Conservation (phyloP, 2,329 filamentous ascomycete species). For the Alternaria sp. region DNA sequence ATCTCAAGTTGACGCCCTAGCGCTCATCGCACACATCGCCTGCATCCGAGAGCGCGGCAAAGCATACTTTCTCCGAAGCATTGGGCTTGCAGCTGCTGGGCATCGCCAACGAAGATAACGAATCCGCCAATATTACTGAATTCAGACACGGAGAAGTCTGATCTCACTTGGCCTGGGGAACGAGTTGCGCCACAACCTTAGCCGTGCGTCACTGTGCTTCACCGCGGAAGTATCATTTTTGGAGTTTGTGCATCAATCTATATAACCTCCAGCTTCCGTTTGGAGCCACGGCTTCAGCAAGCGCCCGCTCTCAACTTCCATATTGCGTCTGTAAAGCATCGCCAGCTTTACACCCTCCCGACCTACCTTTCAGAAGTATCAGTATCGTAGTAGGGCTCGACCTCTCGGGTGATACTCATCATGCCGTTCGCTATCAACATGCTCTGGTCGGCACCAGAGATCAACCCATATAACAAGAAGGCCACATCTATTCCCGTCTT, state of each 20-base stretch:
- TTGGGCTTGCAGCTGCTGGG: slow-evolving; percentile 13
- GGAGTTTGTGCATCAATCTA: slow-evolving; percentile 22
- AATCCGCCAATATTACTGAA: slow-evolving; percentile 21
- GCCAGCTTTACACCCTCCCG: slow-evolving; percentile 13
- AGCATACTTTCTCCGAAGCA: slow-evolving; percentile 24
- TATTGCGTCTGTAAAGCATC: slow-evolving; percentile 8
- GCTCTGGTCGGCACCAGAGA: slow-evolving; percentile 63
- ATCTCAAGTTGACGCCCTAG: slow-evolving; percentile 19
- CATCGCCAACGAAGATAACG: slow-evolving; percentile 36
- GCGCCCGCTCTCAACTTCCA: slow-evolving; percentile 15
- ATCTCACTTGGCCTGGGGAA: slow-evolving; percentile 30
- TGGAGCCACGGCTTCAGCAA: slow-evolving; percentile 23
- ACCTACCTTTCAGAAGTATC: slow-evolving; percentile 1
- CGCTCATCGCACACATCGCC: slow-evolving; percentile 22
- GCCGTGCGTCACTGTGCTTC: slow-evolving; percentile 34
- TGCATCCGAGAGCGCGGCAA: slow-evolving; percentile 11
- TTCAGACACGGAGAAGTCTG: slow-evolving; percentile 28
- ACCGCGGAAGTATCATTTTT: slow-evolving; percentile 45
- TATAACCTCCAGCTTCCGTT: slow-evolving; percentile 30
- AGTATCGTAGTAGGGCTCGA: not conserved
- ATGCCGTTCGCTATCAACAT: slow-evolving; percentile 45
- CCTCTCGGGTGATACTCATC: slow-evolving; percentile 9
- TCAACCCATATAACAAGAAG: slow-evolving; percentile 86
- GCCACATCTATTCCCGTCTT: slow-evolving; percentile 79
- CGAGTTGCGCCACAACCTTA: slow-evolving; percentile 27